Evolutionary conservation across 2,329 filamentous ascomycete genomes (phyloP).

Genomic region (Penicillium sp.): DNA sequence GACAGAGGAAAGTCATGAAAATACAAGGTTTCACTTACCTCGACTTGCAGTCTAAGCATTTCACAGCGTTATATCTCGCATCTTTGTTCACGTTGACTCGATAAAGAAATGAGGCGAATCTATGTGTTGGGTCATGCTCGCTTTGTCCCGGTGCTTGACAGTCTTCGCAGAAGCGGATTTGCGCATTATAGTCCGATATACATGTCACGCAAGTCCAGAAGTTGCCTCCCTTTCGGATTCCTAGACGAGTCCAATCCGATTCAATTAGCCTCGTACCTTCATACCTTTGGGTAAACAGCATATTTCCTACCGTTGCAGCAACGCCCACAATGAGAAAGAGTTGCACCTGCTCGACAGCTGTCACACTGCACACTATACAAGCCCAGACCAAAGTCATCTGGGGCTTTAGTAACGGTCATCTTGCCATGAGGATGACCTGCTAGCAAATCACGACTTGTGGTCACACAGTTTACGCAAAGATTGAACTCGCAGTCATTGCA

Average conservation of each 20-base stretch:
- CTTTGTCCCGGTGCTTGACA: slow-evolving; percentile 8
- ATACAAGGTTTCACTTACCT: background rate
- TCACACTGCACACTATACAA: slow-evolving; percentile 9
- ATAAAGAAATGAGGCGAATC: slow-evolving; percentile 13
- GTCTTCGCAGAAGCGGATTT: slow-evolving; percentile 12
- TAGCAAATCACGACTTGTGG: slow-evolving; percentile 6
- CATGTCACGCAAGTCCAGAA: slow-evolving; percentile 15
- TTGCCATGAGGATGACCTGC: slow-evolving; percentile 11
- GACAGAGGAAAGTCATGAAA: too few relatives aligned
- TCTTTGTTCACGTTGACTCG: slow-evolving; percentile 11
- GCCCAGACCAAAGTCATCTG: slow-evolving; percentile 10
- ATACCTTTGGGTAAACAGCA: background rate
- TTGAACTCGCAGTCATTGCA: slow-evolving; percentile 12
- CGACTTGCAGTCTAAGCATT: slow-evolving; percentile 10
- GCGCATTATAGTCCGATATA: slow-evolving; percentile 13
- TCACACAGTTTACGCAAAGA: slow-evolving; percentile 11
- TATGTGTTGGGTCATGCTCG: slow-evolving; percentile 11
- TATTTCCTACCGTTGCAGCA: slow-evolving; percentile 5
- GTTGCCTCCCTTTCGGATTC: slow-evolving; percentile 6
- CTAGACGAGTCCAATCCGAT: background rate
- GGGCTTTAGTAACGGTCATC: slow-evolving; percentile 7
- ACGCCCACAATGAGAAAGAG: slow-evolving; percentile 13
- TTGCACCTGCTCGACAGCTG: slow-evolving; percentile 7
- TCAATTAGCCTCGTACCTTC: background rate
- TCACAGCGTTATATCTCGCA: slow-evolving; percentile 11